Evolutionary conservation across 257 asterid genomes (phyloP), one percentile per base, ranked within the genome.

Genomic region (Scutellaria galericulata): DNA sequence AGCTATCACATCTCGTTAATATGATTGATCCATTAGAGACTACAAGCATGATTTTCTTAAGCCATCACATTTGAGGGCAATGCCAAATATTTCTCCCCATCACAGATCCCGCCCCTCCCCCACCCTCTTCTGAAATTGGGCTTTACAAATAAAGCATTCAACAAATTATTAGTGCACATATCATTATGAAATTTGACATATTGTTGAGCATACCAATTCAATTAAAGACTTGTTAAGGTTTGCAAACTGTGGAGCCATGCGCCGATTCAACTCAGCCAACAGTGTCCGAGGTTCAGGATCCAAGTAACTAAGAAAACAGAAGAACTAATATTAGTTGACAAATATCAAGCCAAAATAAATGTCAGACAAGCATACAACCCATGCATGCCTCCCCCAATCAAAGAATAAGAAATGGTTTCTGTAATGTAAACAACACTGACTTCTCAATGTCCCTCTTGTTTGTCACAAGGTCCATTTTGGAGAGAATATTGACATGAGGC

Each of bases 381-480:
- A 3, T 59, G 51, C 58, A 41, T n/a, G 4, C 18, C 47, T 2
- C 48, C 22, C 14, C 35, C 15, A 22, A 72, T 27, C 12, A 50
- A 7, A 20, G 12, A 64, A 54, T 37, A 42, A 53, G 56, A 76
- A 40, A 22, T 7, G 31, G 35, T 60, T 3, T 50, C 20, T 22
- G 41, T 45, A 68, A 9, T 70, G 18, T 46, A 71, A 64, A 70
- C 41, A 75, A 70, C 77, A 90, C 98, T 83, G 59, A 95, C 99
- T 84, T 76, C 74, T 95, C 97, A 72, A 95, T 77, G 64, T 87
- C 94, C 87, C 79, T 87, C 93, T 92, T 95, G 90, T 92, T 92
- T 56, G 84, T 84, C 79, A 95, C 95, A 70, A 92, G 98, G 86
- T 95, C 98, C 98, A 95, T 95, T 80, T 95, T 95, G 83, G 99